Evolutionary conservation across 345 rosid species (phyloP).

Genomic region (Camelina sativa): DNA sequence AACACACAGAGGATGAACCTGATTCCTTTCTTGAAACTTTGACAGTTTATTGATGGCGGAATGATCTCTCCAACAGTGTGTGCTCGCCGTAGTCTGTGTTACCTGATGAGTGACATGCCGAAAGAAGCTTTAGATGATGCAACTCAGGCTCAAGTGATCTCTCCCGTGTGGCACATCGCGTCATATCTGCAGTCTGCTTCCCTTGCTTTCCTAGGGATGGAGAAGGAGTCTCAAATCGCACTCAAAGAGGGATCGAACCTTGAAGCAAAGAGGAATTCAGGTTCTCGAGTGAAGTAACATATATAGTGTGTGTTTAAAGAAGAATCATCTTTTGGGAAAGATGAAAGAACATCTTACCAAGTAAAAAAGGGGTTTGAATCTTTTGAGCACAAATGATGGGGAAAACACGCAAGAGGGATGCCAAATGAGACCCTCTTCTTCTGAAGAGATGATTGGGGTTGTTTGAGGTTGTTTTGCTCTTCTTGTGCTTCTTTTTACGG

Average conservation of each 20-base stretch:
- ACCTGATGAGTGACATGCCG: conserved; percentile 76
- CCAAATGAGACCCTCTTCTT: conserved; percentile 15
- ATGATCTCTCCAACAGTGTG: conserved; percentile 84
- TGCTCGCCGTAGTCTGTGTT: conserved; percentile 86
- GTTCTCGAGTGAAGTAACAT: conserved; percentile 33
- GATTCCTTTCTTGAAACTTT: conserved; percentile 9
- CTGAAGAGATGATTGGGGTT: conserved; percentile 14
- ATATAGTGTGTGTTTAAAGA: background rate
- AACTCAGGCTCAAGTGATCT: conserved; percentile 74
- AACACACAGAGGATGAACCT: conserved; percentile 3
- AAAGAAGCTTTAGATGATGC: conserved; percentile 84
- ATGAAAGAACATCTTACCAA: conserved; percentile 44
- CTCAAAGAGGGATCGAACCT: conserved; percentile 76
- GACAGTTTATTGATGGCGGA: conserved; percentile 84
- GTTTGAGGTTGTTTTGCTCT: conserved; percentile 24
- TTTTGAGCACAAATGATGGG: conserved; percentile 29
- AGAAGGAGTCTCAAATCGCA: conserved; percentile 79
- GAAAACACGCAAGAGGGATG: conserved; percentile 21
- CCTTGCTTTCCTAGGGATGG: conserved; percentile 69
- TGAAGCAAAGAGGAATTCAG: conserved; percentile 54
- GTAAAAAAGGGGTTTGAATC: conserved; percentile 17
- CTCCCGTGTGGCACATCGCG: conserved; percentile 88
- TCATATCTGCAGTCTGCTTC: conserved; percentile 82
- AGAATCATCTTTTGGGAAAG: conserved; percentile 25
- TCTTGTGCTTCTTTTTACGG: conserved; percentile 42